phyloP scores from a whole-genome alignment of 805 yeast genomes.

The Starmera amethionina region DNA sequence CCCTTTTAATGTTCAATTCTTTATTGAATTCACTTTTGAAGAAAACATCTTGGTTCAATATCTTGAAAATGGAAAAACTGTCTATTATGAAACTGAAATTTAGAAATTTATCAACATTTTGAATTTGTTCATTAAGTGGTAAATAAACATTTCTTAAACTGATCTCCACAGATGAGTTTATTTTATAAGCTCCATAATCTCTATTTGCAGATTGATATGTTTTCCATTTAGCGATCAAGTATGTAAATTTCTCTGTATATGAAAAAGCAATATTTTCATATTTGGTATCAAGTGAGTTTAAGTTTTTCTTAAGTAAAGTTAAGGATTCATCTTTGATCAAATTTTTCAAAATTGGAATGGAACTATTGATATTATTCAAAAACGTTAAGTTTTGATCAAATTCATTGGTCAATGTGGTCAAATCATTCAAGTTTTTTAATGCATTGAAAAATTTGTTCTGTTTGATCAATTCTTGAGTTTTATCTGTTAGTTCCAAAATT shows the following conservation, averaged over 20 bases:
- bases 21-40: conserved; percentile 55
- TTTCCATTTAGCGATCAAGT: conserved; percentile 55
- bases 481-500: conserved; percentile 78
- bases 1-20: conserved; percentile 64
- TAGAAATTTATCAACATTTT: conserved; percentile 27
- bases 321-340: conserved; percentile 70
- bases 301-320: conserved; percentile 54
- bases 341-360: conserved; percentile 67
- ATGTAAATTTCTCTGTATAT: conserved; percentile 41
- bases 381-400: conserved; percentile 66
- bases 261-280: conserved; percentile 44
- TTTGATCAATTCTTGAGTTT: conserved; percentile 70
- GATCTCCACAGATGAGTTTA: conserved; percentile 80
- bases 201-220: conserved; percentile 32
- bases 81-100: conserved; percentile 73
- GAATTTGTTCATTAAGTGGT: conserved; percentile 34
- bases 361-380: conserved; percentile 58
- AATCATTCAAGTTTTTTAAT: conserved; percentile 67
- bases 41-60: conserved; percentile 54
- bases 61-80: conserved; percentile 70
- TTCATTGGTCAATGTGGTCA: conserved; percentile 61
- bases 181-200: conserved; percentile 44
- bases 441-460: conserved; percentile 78
- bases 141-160: conserved; percentile 54
- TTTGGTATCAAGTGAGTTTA: conserved; percentile 38